A percentile compares a stretch with the other conserved stretches of the same genome.
Evolutionary conservation across 371 early-diverging fungal species (phyloP).

Genomic region (Apophysomyces ossiformis): DNA sequence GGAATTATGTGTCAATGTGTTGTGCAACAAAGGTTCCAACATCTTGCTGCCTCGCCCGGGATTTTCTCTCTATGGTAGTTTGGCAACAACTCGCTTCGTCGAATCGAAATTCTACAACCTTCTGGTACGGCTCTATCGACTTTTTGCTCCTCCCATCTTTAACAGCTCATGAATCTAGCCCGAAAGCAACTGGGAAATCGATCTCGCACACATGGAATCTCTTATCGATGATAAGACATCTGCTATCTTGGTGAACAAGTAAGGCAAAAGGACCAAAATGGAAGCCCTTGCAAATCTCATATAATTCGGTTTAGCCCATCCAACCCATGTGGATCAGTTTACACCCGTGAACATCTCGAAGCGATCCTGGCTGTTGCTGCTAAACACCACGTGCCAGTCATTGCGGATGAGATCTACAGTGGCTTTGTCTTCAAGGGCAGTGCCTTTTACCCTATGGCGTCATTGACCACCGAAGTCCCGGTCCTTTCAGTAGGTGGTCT

Average conservation of each 20-base stretch:
- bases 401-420: conserved; percentile 93
- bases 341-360: conserved; percentile 70
- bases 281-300: background rate
- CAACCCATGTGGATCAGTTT: conserved; percentile 94
- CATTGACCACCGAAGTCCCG: conserved; percentile 80
- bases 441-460: conserved; percentile 73
- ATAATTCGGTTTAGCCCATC: conserved; percentile 57
- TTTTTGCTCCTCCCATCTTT: too few relatives aligned
- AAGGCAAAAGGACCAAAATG: conserved; percentile 16
- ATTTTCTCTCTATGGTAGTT: conserved; percentile 86
- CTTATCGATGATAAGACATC: conserved; percentile 83
- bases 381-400: conserved; percentile 79
- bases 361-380: conserved; percentile 77
- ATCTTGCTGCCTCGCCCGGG: conserved; percentile 90
- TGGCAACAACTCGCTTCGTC: conserved; percentile 80
- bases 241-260: conserved; percentile 87
- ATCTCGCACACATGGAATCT: conserved; percentile 79
- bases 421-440: conserved; percentile 82
- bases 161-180: conserved; percentile 44
- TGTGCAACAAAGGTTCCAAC: conserved; percentile 84
- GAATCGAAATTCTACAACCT: conserved; percentile 81
- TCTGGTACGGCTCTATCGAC: conserved; percentile 37
- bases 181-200: conserved; percentile 84
- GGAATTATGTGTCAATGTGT: conserved; percentile 74
- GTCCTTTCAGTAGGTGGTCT: conserved; percentile 86